A percentile compares a stretch with the other conserved stretches of the same genome.
Evolutionary conservation across 768 basidiomycete genomes (phyloP).

Genomic region (Russula virescens): DNA sequence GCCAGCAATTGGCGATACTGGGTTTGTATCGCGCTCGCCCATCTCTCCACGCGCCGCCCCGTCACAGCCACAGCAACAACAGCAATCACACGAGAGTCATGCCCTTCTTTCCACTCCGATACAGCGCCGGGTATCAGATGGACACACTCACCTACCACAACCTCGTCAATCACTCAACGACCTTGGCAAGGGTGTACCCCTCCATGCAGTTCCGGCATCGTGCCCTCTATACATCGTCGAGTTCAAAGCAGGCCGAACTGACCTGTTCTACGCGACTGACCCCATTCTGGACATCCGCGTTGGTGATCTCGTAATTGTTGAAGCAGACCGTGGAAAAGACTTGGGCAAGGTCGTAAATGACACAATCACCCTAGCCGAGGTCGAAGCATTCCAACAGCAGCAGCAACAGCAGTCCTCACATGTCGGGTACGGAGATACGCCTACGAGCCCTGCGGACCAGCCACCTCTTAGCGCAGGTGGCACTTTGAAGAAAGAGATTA

Average conservation of each 20-base stretch:
- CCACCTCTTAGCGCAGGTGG: slow-evolving; percentile 24
- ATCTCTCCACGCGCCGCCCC: slow-evolving; percentile 44
- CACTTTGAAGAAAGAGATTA: slow-evolving; percentile 80
- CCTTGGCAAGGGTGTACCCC: slow-evolving; percentile 84
- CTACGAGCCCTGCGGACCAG: slow-evolving; percentile 45
- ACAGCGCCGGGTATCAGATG: slow-evolving; percentile 39
- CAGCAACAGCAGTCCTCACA: slow-evolving; percentile 44
- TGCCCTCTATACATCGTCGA: slow-evolving; percentile 95
- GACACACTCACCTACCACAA: slow-evolving; percentile 27
- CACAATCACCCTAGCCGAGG: slow-evolving; percentile 82
- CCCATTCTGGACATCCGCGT: slow-evolving; percentile 57
- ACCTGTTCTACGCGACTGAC: slow-evolving; percentile 88
- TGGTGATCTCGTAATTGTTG: slow-evolving; percentile 93
- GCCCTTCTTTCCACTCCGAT: slow-evolving; percentile 19
- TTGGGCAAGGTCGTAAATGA: slow-evolving; percentile 90
- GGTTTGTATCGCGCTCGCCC: slow-evolving; percentile 43
- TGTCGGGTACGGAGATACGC: slow-evolving; percentile 37
- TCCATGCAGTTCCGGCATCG: slow-evolving; percentile 72
- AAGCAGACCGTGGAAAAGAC: slow-evolving; percentile 92
- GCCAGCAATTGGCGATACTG: slow-evolving; percentile 27
- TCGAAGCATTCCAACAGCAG: slow-evolving; percentile 84
- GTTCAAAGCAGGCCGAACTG: slow-evolving; percentile 95
- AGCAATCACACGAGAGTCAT: slow-evolving; percentile 18
- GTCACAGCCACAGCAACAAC: slow-evolving; percentile 27
- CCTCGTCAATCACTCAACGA: slow-evolving; percentile 36